Evolutionary conservation across 495 filamentous ascomycete species (phyloP).

Genomic region (Xanthoparmelia taractica): DNA sequence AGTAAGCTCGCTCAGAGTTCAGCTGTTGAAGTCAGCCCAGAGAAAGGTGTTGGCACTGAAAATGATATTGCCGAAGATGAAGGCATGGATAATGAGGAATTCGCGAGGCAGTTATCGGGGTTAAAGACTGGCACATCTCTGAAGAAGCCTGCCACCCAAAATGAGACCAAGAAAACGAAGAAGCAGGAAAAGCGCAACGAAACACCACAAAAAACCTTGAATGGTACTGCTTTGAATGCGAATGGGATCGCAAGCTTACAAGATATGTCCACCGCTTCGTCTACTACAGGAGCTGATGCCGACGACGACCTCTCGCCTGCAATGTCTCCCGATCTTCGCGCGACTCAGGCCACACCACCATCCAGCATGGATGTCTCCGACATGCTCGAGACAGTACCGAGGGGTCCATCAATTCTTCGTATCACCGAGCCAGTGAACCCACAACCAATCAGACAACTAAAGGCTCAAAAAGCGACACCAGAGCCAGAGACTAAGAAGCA

Average conservation of each 20-base stretch:
- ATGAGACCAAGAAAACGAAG: slow-evolving; percentile 55
- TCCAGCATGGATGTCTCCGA: slow-evolving; percentile 61
- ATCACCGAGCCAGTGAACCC: slow-evolving; percentile 58
- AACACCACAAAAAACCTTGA: slow-evolving; percentile 15
- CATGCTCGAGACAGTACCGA: slow-evolving; percentile 69
- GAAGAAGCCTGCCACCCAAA: slow-evolving; percentile 31
- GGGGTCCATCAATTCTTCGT: slow-evolving; percentile 67
- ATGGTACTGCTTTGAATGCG: slow-evolving; percentile 21
- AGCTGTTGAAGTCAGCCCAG: slow-evolving; percentile 12
- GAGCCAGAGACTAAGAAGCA: slow-evolving; percentile 79
- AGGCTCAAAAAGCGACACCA: slow-evolving; percentile 55
- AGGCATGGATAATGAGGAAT: slow-evolving; percentile 60
- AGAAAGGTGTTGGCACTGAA: slow-evolving; percentile 1
- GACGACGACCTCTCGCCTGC: slow-evolving; percentile 70
- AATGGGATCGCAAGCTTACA: slow-evolving; percentile 42
- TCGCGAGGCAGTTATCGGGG: slow-evolving; percentile 60
- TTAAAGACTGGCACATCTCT: slow-evolving; percentile 57
- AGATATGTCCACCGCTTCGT: slow-evolving; percentile 48
- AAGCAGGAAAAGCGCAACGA: slow-evolving; percentile 32
- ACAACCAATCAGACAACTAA: slow-evolving; percentile 39
- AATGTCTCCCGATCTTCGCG: slow-evolving; percentile 51
- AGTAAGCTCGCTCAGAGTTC: slow-evolving; percentile 22
- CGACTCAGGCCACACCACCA: slow-evolving; percentile 38
- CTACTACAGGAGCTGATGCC: slow-evolving; percentile 68
- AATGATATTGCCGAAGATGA: slow-evolving; percentile 43